These are phyloP conservation scores for Ascochyta clinopodiicola DNA, from an alignment of 2,329 filamentous ascomycete species.

Conservation along the genomic window DNA sequence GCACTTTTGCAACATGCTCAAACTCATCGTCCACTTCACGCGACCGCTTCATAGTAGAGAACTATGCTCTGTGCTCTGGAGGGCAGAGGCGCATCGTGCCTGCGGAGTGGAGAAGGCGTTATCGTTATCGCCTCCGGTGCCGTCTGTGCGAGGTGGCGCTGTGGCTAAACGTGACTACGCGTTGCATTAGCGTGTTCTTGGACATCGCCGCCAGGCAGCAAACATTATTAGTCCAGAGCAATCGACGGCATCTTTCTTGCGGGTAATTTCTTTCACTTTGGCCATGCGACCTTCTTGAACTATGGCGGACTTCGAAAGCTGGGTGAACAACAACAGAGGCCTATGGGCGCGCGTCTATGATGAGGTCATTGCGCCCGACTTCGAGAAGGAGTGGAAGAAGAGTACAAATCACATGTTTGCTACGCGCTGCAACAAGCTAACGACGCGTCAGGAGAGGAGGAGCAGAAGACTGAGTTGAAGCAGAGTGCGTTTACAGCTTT, in stretches of 20 bases:
- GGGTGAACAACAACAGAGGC: slow-evolving; percentile 38
- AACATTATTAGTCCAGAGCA: slow-evolving; percentile 11
- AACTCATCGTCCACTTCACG: slow-evolving; percentile 38
- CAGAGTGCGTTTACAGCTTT: slow-evolving; percentile 28
- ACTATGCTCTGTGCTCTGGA: slow-evolving; percentile 11
- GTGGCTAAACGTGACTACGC: slow-evolving; percentile 30
- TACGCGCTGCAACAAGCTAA: background rate
- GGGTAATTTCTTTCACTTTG: background rate
- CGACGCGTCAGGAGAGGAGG: slow-evolving; percentile 32
- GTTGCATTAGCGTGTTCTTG: slow-evolving; percentile 22
- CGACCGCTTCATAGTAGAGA: slow-evolving; percentile 46
- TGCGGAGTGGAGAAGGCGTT: slow-evolving; percentile 17
- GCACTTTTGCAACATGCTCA: slow-evolving; percentile 54
- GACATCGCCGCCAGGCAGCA: slow-evolving; percentile 17
- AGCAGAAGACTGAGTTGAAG: slow-evolving; percentile 32
- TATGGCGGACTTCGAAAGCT: slow-evolving; percentile 39
- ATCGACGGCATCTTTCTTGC: background rate
- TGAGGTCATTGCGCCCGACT: slow-evolving; percentile 43
- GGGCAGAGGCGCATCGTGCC: slow-evolving; percentile 16
- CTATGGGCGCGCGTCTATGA: slow-evolving; percentile 41
- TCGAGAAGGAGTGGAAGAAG: slow-evolving; percentile 43
- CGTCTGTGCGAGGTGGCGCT: slow-evolving; percentile 16
- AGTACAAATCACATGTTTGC: slow-evolving; percentile 24
- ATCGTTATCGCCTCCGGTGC: slow-evolving; percentile 20
- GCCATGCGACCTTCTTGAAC: slow-evolving; percentile 10